Evolutionary conservation across 805 yeast genomes (phyloP).

Genomic region (Candida coquimbonensis): DNA sequence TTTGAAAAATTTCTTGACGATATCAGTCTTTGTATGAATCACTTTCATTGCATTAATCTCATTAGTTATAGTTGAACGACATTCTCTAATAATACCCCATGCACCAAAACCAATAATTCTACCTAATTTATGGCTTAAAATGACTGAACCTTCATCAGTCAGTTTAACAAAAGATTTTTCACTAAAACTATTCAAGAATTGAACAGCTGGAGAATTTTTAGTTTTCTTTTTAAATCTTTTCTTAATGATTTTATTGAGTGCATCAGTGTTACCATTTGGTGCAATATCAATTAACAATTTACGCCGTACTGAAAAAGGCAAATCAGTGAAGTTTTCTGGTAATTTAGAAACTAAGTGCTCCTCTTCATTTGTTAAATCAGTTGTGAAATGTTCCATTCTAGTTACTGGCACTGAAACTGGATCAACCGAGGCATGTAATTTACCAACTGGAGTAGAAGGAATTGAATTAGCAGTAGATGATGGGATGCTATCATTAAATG

Average conservation of each 20-base stretch:
- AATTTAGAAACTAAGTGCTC: constrained; percentile 27
- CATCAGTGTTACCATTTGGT: constrained; percentile 28
- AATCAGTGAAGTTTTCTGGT: constrained; percentile 46
- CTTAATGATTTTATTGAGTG: constrained; percentile 21
- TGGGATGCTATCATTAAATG: constrained; percentile 4
- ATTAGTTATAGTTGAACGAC: constrained; percentile 27
- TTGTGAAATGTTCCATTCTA: constrained; percentile 4
- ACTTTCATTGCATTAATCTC: constrained; percentile 54
- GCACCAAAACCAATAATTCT: constrained; percentile 83
- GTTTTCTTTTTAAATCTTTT: constrained; percentile 20
- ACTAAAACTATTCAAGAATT: constrained; percentile 22
- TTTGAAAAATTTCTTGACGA: constrained; percentile 51
- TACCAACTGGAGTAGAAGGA: constrained; percentile 20
- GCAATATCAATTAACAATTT: constrained; percentile 30
- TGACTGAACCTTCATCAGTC: constrained; percentile 63
- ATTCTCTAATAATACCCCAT: constrained; percentile 81
- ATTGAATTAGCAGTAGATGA: constrained; percentile 11
- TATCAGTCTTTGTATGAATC: constrained; percentile 44
- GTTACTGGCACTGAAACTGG: constrained; percentile 31
- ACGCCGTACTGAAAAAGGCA: constrained; percentile 57
- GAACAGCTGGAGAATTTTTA: constrained; percentile 21
- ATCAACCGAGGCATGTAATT: constrained; percentile 27
- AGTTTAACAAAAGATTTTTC: constrained; percentile 10
- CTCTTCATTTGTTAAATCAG: constrained; percentile 21
- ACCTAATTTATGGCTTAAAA: constrained; percentile 59